These are phyloP conservation scores for Wickerhamomyces alni DNA, from an alignment of 805 yeast species.

Conservation along the genomic window DNA sequence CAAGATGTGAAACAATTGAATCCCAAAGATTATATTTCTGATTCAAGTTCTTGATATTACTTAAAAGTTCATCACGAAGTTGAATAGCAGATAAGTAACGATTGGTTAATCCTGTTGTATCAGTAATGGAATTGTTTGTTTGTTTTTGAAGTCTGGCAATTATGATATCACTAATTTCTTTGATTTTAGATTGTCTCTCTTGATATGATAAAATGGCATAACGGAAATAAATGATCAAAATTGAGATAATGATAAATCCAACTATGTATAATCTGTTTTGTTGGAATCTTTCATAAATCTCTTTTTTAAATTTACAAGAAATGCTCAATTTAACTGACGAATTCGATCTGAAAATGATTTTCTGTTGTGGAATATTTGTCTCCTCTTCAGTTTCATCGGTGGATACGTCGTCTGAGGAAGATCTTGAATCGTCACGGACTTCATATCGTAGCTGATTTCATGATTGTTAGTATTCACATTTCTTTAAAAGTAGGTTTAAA, in stretches of 20 bases:
- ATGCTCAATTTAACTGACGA: slow-evolving; percentile 58
- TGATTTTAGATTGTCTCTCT: slow-evolving; percentile 35
- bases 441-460: slow-evolving; percentile 17
- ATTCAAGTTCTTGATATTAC: slow-evolving; percentile 19
- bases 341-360: slow-evolving; percentile 61
- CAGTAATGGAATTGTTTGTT: slow-evolving; percentile 27
- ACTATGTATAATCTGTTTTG: slow-evolving; percentile 18
- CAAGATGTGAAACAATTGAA: slow-evolving; percentile 46
- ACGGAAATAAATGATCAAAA: slow-evolving; percentile 21
- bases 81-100: slow-evolving; percentile 64
- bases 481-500: slow-evolving; percentile 10
- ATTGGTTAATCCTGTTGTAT: slow-evolving; percentile 30
- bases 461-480: slow-evolving; percentile 18
- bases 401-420: slow-evolving; percentile 30
- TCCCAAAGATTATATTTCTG: slow-evolving; percentile 52
- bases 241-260: slow-evolving; percentile 8
- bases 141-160: slow-evolving; percentile 45
- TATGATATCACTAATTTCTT: slow-evolving; percentile 41
- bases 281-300: slow-evolving; percentile 34
- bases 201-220: slow-evolving; percentile 32
- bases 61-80: slow-evolving; percentile 57
- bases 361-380: slow-evolving; percentile 28
- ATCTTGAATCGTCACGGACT: slow-evolving; percentile 34
- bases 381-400: slow-evolving; percentile 34
- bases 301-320: slow-evolving; percentile 49